These are phyloP conservation scores for Atalantia buxifolia DNA, from an alignment of 345 rosid genomes.

Conservation along the genomic window DNA sequence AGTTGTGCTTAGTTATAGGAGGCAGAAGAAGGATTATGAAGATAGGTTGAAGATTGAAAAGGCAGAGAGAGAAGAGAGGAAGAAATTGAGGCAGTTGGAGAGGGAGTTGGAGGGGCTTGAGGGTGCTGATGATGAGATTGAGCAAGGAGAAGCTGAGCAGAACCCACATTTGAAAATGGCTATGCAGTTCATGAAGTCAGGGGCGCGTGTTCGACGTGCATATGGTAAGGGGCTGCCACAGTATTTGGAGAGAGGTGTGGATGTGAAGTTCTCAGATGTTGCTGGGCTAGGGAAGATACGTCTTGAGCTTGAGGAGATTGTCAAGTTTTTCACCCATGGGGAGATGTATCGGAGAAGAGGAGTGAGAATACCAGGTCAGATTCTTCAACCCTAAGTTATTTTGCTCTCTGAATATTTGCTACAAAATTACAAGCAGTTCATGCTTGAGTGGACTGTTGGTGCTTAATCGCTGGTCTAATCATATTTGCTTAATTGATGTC, in stretches of 20 bases:
- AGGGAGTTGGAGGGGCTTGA: constrained; percentile 70
- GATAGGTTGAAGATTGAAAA: constrained; percentile 90
- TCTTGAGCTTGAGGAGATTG: constrained; percentile 93
- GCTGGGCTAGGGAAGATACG: constrained; percentile 96
- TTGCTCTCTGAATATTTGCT: neutral
- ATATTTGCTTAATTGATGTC: neutral
- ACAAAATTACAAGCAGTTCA: neutral
- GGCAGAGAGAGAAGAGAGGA: constrained; percentile 93
- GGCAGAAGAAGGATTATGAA: constrained; percentile 88
- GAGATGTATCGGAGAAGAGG: constrained; percentile 96
- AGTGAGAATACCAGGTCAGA: constrained; percentile 82
- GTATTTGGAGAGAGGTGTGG: constrained; percentile 82
- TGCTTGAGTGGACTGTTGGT: neutral
- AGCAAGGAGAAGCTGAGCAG: constrained; percentile 58
- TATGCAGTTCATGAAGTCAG: constrained; percentile 92
- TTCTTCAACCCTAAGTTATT: constrained; percentile 5
- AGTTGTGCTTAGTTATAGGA: constrained; percentile 75
- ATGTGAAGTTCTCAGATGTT: constrained; percentile 85
- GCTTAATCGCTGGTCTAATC: neutral
- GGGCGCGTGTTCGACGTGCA: constrained; percentile 82
- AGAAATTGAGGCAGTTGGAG: constrained; percentile 79
- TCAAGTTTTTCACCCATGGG: constrained; percentile 94
- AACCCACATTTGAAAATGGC: constrained; percentile 83
- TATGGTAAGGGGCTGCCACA: constrained; percentile 67
- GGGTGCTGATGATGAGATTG: constrained; percentile 60